These are phyloP conservation scores for Tillandsia fasciculata DNA, from an alignment of 176 grass and related monocot genomes.

Conservation along the genomic window DNA sequence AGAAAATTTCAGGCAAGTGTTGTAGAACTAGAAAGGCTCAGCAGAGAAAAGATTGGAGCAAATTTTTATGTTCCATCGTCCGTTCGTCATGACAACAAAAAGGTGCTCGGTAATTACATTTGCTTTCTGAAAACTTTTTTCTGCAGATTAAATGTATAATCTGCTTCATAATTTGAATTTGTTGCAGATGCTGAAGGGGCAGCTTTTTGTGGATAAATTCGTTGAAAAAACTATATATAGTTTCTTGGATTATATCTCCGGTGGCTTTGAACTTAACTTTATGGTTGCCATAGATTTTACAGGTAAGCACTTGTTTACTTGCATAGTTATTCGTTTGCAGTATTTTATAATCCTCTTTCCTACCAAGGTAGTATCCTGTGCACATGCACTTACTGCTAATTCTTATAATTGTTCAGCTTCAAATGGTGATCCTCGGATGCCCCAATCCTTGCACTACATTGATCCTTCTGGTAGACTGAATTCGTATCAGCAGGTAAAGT, in stretches of 20 bases:
- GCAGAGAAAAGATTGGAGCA: slow-evolving; percentile 51
- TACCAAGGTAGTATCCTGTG: neutral
- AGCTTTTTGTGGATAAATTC: slow-evolving; percentile 73
- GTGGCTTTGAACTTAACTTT: slow-evolving; percentile 93
- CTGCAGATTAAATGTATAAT: slow-evolving; percentile 10
- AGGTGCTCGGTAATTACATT: slow-evolving; percentile 22
- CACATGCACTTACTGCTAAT: neutral
- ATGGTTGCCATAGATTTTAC: slow-evolving; percentile 98
- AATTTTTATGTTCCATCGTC: slow-evolving; percentile 38
- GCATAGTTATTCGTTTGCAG: neutral
- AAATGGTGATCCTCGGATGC: slow-evolving; percentile 74
- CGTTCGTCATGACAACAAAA: slow-evolving; percentile 42
- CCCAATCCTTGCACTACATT: slow-evolving; percentile 83
- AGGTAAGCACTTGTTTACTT: slow-evolving; percentile 30
- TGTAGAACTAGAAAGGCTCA: slow-evolving; percentile 55
- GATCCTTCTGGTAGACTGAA: slow-evolving; percentile 84
- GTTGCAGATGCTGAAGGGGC: slow-evolving; percentile 61
- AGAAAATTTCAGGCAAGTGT: slow-evolving; percentile 66
- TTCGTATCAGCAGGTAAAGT: slow-evolving; percentile 78
- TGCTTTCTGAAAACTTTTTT: neutral
- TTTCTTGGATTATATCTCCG: slow-evolving; percentile 98
- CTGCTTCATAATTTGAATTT: slow-evolving; percentile 11
- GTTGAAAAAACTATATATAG: slow-evolving; percentile 73
- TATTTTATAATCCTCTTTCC: neutral
- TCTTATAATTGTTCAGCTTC: slow-evolving; percentile 41